phyloP scores from a whole-genome alignment of 208 protist species.

The Porcisia deanei region DNA sequence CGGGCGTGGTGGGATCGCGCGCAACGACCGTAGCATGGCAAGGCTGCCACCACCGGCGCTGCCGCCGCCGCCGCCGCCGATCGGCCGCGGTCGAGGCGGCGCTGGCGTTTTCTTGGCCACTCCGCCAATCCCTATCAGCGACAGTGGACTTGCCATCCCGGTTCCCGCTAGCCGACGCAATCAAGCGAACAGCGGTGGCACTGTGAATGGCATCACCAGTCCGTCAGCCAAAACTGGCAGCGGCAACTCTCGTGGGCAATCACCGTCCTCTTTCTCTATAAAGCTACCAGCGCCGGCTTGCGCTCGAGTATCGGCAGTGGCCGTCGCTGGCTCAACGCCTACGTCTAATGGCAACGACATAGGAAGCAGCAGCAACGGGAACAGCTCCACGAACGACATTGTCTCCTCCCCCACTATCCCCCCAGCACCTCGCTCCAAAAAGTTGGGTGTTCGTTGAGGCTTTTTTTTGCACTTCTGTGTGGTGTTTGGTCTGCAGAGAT shows the following conservation, averaged over 20 bases:
- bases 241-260: slow-evolving; percentile 10
- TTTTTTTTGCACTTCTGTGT: too few relatives aligned
- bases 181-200: slow-evolving; percentile 16
- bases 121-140: neutral
- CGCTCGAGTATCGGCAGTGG: neutral
- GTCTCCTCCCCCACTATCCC: neutral
- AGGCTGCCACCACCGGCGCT: neutral
- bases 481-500: neutral
- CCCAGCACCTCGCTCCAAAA: slow-evolving; percentile 16
- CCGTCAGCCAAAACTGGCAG: slow-evolving; percentile 1
- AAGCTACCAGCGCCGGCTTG: slow-evolving; percentile 21
- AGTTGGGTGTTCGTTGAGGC: neutral
- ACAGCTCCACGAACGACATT: neutral
- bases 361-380: slow-evolving; percentile 6
- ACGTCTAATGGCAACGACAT: slow-evolving; percentile 4
- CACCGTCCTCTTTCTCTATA: slow-evolving; percentile 16
- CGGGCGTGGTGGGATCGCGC: slow-evolving; percentile 28
- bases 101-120: neutral
- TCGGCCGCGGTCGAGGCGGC: slow-evolving; percentile 16
- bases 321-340: neutral
- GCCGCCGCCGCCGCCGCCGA: slow-evolving; percentile 19
- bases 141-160: slow-evolving; percentile 33
- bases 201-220: neutral
- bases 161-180: slow-evolving; percentile 39
- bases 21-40: slow-evolving; percentile 11